phyloP scores from a whole-genome alignment of 495 filamentous ascomycete species.

The Chaetomium tenue region DNA sequence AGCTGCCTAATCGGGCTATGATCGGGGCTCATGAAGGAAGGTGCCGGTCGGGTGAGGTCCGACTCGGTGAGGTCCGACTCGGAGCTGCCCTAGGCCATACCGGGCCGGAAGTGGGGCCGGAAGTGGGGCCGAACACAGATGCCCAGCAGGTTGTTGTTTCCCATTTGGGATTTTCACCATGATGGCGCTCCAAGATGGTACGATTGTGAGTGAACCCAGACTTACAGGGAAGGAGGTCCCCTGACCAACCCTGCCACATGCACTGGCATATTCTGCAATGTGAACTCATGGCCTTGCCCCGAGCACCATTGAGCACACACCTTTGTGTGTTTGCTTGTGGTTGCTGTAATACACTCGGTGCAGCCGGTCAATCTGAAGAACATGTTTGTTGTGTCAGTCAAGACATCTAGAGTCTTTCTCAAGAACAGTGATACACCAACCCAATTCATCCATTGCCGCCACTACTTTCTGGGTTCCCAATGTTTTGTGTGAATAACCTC shows the following conservation, averaged over 20 bases:
- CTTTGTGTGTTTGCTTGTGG: too few relatives aligned
- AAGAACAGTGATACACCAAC: too few relatives aligned
- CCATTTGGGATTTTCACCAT: background rate
- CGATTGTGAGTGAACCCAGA: background rate
- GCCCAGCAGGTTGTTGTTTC: background rate
- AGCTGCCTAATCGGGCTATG: background rate
- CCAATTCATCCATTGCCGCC: too few relatives aligned
- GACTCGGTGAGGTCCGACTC: background rate
- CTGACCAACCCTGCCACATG: background rate
- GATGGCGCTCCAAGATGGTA: background rate
- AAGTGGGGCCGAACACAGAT: background rate
- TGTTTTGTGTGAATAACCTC: too few relatives aligned
- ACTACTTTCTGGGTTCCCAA: too few relatives aligned
- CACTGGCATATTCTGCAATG: too few relatives aligned
- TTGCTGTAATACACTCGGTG: too few relatives aligned
- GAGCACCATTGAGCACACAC: too few relatives aligned
- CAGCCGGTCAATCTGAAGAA: too few relatives aligned
- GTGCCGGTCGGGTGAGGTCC: conserved; percentile 4
- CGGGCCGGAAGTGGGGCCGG: conserved; percentile 8
- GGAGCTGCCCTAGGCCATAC: background rate
- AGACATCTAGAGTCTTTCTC: too few relatives aligned
- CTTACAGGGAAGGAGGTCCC: background rate
- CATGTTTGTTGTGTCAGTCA: too few relatives aligned
- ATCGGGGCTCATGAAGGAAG: conserved; percentile 1
- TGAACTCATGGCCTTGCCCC: too few relatives aligned